Percentiles rank a stretch among this genome's conserved stretches.
Evolutionary conservation across 495 filamentous ascomycete species (phyloP).

Genomic region (Lophium mytilinum): DNA sequence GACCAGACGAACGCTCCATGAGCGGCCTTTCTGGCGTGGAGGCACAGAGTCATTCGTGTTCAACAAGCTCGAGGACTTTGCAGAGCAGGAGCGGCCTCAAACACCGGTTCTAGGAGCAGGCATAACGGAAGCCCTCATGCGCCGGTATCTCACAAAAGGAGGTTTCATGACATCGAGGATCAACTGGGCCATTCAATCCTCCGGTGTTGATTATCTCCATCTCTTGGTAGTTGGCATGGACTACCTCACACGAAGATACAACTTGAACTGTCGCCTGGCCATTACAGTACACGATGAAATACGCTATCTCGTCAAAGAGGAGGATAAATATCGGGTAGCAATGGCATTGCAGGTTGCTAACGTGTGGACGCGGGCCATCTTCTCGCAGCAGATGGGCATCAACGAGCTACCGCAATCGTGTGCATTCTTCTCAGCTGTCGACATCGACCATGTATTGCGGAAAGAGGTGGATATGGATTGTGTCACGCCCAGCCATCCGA

Average conservation of each 20-base stretch:
- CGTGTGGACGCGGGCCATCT: slow-evolving; percentile 95
- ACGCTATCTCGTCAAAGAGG: slow-evolving; percentile 76
- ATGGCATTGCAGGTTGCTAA: slow-evolving; percentile 93
- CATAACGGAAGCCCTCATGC: slow-evolving; percentile 91
- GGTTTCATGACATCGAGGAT: slow-evolving; percentile 93
- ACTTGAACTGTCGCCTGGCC: slow-evolving; percentile 71
- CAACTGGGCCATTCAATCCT: slow-evolving; percentile 98
- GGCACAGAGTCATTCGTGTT: slow-evolving; percentile 97
- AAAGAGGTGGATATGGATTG: slow-evolving; percentile 99
- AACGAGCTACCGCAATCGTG: slow-evolving; percentile 88
- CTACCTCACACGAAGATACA: slow-evolving; percentile 79
- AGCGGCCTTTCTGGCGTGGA: slow-evolving; percentile 84
- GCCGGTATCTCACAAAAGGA: slow-evolving; percentile 76
- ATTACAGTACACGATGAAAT: slow-evolving; percentile 99
- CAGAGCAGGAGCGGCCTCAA: slow-evolving; percentile 81
- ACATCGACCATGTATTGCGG: slow-evolving; percentile 85
- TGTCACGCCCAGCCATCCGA: slow-evolving; percentile 76
- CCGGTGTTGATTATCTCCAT: slow-evolving; percentile 95
- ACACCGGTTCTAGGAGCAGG: slow-evolving; percentile 94
- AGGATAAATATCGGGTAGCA: slow-evolving; percentile 79
- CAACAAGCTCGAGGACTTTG: slow-evolving; percentile 95
- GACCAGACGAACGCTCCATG: slow-evolving; percentile 57
- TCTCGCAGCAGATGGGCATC: slow-evolving; percentile 92
- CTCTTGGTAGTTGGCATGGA: slow-evolving; percentile 93
- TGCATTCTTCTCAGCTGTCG: slow-evolving; percentile 91